These are phyloP conservation scores for Saccharomycopsis guyanensis DNA, from an alignment of 805 yeast species.

Conservation along the genomic window DNA sequence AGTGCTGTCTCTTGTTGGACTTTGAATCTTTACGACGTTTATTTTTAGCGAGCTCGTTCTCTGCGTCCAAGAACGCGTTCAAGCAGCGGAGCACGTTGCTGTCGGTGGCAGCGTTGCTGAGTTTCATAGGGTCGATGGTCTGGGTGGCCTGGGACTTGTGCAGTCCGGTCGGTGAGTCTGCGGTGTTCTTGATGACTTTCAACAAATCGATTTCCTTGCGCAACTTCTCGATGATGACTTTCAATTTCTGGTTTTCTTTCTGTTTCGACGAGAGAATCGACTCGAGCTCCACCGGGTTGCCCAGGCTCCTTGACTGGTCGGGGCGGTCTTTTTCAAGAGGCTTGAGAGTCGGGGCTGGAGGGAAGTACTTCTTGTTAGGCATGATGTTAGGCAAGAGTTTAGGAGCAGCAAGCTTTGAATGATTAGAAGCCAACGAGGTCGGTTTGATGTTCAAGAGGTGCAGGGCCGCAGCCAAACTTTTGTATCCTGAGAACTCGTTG, in stretches of 20 bases:
- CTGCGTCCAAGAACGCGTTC: background rate
- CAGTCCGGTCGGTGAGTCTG: background rate
- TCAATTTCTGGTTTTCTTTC: conserved; percentile 20
- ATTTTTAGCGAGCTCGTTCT: background rate
- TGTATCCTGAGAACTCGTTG: conserved; percentile 5
- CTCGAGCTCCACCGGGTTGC: conserved; percentile 10
- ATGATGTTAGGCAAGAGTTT: conserved; percentile 14
- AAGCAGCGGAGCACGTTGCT: too few species aligned
- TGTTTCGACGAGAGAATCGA: conserved; percentile 14
- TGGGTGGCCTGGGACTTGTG: background rate
- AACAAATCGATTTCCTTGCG: conserved; percentile 15
- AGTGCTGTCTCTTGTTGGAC: background rate
- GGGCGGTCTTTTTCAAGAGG: background rate
- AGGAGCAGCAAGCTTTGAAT: background rate
- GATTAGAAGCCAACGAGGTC: conserved; percentile 1
- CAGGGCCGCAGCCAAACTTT: conserved; percentile 7
- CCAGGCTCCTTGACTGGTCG: too few species aligned
- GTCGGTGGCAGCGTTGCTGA: background rate
- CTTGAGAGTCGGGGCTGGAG: background rate
- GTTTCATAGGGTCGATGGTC: conserved; percentile 1
- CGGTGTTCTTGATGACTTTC: conserved; percentile 1
- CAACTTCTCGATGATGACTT: conserved; percentile 18
- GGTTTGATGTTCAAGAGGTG: conserved; percentile 10
- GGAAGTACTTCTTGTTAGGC: conserved; percentile 7
- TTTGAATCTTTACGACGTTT: background rate